Evolutionary conservation across 352 stramenopile genomes (phyloP), one percentile per base, ranked within the genome.

Genomic region (Phytophthora macrochlamydospora): DNA sequence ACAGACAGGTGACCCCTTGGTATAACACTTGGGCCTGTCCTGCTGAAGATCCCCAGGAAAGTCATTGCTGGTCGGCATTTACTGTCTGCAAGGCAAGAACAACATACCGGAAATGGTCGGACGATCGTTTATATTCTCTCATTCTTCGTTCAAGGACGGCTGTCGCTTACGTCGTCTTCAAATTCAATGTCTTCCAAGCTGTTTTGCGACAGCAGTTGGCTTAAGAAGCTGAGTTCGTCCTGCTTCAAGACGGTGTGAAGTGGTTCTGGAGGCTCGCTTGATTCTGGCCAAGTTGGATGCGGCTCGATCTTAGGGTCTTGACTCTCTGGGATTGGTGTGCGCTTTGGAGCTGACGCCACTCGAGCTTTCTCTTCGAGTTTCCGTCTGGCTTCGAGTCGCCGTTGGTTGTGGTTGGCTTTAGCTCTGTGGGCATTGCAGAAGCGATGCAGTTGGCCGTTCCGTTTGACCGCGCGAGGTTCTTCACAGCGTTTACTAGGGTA

Each of bases 361-460:
- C 32, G 4, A 28, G 56, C 52, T 43, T 64, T 45, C 30, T 59
- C 54, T 7, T 73, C 65, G 13, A 63, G 48, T 35, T 71, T 67
- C 0, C 77, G 72, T 44, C 78, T 62, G 11, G 71, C 59, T 61
- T 88, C 70, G 13, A 79, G 69, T 18, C 71, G 69, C 30, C 79
- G 75, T 53, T 91, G 82, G 62, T 89, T 87, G 9, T 70, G 37
- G 53, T 89, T 89, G 11, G 79, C 76, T 55, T 77, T 75, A 28
- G 65, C 55, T 5, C 80, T 75, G 54, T 89, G 80, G 42, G 62
- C 51, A 18, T 81, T 61, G 38, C 80, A 89, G 33, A 85, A 74
- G 2, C 71, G 62, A 46, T 89, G 80, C 55, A 83, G 70, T 6
- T 78, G 59, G 1, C 75, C 75, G 32, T 75, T 73, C 43, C 69